Conservation (phyloP, 2,329 filamentous ascomycete genomes). For the Talaromyces piceae region DNA sequence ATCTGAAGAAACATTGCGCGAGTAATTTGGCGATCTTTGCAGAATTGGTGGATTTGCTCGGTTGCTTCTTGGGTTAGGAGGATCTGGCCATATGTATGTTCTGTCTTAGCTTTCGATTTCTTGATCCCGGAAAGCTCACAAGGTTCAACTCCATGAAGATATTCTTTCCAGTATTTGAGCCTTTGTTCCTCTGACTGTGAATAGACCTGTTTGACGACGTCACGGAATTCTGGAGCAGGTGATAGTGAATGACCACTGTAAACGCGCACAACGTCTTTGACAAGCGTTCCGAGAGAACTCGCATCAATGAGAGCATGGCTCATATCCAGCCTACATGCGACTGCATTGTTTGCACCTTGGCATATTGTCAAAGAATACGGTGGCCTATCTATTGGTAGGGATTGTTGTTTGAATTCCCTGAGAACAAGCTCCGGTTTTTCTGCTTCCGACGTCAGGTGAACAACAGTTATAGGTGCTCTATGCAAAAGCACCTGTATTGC, state of each 20-base stretch:
- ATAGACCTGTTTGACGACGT: not conserved
- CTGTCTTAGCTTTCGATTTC: not conserved
- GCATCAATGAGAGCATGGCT: slow-evolving; percentile 20
- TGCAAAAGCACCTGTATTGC: not conserved
- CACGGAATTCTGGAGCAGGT: not conserved
- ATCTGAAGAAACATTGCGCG: slow-evolving; percentile 28
- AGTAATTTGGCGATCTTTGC: slow-evolving; percentile 8
- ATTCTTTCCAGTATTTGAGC: not conserved
- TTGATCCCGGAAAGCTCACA: not conserved
- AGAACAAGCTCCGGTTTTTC: not conserved
- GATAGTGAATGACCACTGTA: slow-evolving; percentile 5
- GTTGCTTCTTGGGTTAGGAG: not conserved
- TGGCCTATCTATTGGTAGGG: not conserved
- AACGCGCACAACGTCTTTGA: not conserved
- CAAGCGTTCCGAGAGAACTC: slow-evolving; percentile 7
- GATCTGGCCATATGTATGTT: not conserved
- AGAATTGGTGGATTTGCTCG: not conserved
- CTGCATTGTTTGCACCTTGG: not conserved
- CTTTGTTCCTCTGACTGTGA: not conserved
- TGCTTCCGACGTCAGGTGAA: not conserved
- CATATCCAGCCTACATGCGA: slow-evolving; percentile 32
- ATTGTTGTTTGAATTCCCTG: not conserved
- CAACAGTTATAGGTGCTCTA: not conserved
- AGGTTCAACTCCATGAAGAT: not conserved
- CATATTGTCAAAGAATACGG: not conserved